phyloP scores from a whole-genome alignment of 306 rosid genomes.

The Quercus mongolica region DNA sequence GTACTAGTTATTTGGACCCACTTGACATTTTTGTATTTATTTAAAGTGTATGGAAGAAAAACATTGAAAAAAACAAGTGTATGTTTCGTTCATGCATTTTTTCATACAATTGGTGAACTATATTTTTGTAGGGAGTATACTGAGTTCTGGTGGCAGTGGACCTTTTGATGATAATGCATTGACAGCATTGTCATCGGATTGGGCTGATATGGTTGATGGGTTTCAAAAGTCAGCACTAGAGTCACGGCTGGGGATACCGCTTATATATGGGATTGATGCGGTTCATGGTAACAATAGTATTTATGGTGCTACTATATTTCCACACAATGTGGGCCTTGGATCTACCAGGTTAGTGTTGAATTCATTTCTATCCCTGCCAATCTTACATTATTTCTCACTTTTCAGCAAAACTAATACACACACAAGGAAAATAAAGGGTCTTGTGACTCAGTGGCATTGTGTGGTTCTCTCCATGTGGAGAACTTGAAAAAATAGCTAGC shows the following conservation, averaged over 20 bases:
- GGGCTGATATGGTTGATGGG: constrained; percentile 85
- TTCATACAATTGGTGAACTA: neutral
- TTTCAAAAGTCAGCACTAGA: constrained; percentile 61
- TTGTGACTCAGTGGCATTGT: too few relatives aligned
- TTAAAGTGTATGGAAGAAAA: too few relatives aligned
- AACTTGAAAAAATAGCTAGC: too few relatives aligned
- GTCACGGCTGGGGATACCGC: constrained; percentile 71
- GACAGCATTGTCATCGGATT: constrained; percentile 60
- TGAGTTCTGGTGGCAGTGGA: constrained; percentile 68
- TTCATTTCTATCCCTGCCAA: neutral
- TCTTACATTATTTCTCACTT: neutral
- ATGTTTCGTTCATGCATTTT: neutral
- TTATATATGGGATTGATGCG: constrained; percentile 76
- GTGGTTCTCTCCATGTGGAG: too few relatives aligned
- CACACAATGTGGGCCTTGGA: constrained; percentile 85
- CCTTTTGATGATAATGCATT: constrained; percentile 52
- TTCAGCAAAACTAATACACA: too few relatives aligned
- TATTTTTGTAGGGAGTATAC: constrained; percentile 57
- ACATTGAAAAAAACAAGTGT: too few relatives aligned
- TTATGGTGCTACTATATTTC: constrained; percentile 80
- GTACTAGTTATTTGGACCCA: too few relatives aligned
- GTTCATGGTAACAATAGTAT: constrained; percentile 86
- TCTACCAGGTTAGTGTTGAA: constrained; percentile 61
- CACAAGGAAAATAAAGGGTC: too few relatives aligned
- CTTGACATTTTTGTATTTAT: too few relatives aligned